These are phyloP conservation scores for Colletotrichum gloeosporioides DNA, from an alignment of 2,329 filamentous ascomycete genomes.

Conservation along the genomic window DNA sequence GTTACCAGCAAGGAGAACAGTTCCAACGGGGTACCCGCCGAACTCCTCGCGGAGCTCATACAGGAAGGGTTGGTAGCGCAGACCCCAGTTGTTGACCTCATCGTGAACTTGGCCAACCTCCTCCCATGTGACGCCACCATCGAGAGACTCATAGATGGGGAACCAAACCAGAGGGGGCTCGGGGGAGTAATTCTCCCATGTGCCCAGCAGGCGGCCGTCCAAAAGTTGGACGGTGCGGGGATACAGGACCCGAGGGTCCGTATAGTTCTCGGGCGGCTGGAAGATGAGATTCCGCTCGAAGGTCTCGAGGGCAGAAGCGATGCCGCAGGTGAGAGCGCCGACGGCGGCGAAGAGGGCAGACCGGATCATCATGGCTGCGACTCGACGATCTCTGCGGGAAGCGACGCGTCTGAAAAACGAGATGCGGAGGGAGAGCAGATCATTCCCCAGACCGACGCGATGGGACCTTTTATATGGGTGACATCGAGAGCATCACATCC, in stretches of 20 bases:
- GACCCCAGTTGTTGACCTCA: slow-evolving; percentile 66
- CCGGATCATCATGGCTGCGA: slow-evolving; percentile 13
- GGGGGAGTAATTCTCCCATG: slow-evolving; percentile 62
- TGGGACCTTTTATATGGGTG: background rate
- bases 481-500: background rate
- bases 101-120: slow-evolving; percentile 69
- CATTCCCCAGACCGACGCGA: background rate
- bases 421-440: background rate
- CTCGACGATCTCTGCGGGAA: background rate
- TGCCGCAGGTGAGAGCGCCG: background rate
- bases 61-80: slow-evolving; percentile 73
- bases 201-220: slow-evolving; percentile 54
- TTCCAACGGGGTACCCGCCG: slow-evolving; percentile 65
- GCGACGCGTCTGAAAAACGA: background rate
- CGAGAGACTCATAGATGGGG: slow-evolving; percentile 58
- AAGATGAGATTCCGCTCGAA: slow-evolving; percentile 40
- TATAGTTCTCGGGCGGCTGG: slow-evolving; percentile 48
- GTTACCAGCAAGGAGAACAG: slow-evolving; percentile 66
- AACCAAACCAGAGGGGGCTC: slow-evolving; percentile 61
- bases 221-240: slow-evolving; percentile 48
- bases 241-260: slow-evolving; percentile 48
- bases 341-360: slow-evolving; percentile 16
- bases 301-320: slow-evolving; percentile 22
- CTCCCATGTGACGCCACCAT: slow-evolving; percentile 65
- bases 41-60: slow-evolving; percentile 66